A percentile compares a stretch with the other conserved stretches of the same genome.
These are phyloP conservation scores for Craspedostauros australis DNA, from an alignment of 108 stramenopile genomes.

Conservation along the genomic window DNA sequence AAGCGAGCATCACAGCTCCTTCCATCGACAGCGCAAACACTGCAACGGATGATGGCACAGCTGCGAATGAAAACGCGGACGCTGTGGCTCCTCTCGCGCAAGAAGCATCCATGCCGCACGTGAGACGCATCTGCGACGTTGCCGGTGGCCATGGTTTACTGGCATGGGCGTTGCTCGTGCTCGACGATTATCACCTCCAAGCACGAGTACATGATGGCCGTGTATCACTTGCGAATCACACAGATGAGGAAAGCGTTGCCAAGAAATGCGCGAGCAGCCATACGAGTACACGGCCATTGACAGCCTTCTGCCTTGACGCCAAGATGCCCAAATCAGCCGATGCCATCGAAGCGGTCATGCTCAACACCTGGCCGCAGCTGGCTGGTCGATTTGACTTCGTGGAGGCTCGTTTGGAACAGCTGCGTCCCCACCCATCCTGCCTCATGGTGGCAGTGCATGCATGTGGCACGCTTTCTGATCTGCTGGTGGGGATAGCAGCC, in stretches of 20 bases:
- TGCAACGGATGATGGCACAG: too few relatives aligned
- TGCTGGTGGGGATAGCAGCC: slow-evolving; percentile 38
- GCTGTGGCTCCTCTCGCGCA: too few relatives aligned
- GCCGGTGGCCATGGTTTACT: slow-evolving; percentile 59
- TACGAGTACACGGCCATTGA: slow-evolving; percentile 7
- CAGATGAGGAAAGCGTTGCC: too few relatives aligned
- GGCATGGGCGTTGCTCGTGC: slow-evolving; percentile 51
- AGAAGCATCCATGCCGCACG: too few relatives aligned
- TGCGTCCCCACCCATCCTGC: slow-evolving; percentile 37
- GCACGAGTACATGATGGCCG: too few relatives aligned
- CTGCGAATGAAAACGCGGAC: background rate
- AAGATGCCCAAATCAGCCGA: slow-evolving; percentile 56
- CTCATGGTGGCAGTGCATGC: slow-evolving; percentile 51
- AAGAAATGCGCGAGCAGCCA: background rate
- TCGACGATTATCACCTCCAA: too few relatives aligned
- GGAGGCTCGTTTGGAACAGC: slow-evolving; percentile 40
- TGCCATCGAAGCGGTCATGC: slow-evolving; percentile 31
- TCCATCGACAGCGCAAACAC: too few relatives aligned
- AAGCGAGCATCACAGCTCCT: too few relatives aligned
- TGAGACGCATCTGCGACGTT: slow-evolving; percentile 45
- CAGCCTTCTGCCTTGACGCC: slow-evolving; percentile 45
- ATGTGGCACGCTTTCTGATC: slow-evolving; percentile 49
- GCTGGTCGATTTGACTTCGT: slow-evolving; percentile 45
- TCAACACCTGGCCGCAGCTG: slow-evolving; percentile 31
- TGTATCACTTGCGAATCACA: too few relatives aligned